Evolutionary conservation across 139 green algal genomes (phyloP), one percentile per base, ranked within the genome.

Genomic region (Micractinium sp.): DNA sequence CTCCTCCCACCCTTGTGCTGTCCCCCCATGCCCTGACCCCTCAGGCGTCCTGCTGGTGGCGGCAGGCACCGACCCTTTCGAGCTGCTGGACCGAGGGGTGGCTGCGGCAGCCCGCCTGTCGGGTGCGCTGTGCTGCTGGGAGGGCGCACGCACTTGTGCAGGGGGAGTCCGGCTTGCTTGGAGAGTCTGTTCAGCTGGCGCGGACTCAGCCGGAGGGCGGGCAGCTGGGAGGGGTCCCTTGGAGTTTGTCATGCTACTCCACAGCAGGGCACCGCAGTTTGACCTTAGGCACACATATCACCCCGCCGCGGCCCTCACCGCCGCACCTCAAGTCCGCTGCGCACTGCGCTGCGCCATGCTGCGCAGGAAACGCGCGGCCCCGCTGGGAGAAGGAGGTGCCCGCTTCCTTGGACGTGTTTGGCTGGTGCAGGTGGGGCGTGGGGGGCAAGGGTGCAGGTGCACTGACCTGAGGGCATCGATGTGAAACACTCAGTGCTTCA

Each of bases 371-470:
- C 9, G 94, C 94, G 2, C 86, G 79, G 22, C 93, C 94, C 0
- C 91, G 94, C 53, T 82, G 89, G 77, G 85, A 91, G 22, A 98
- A 98, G 92, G 31, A 74, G 33, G 85, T 95, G 56, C 97, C 97
- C 0, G 82, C 89, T 41, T 94, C 90, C 23, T 86, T 98, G 39
- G 96, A 99, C 84, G 90, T 93, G 53, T 99, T 99, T 94, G 97
- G 97, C 31, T 98, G 96, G 93, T 95, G 93, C 85, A 56, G 47
- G 47, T 56, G 9, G 47, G 47, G 47, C 7, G 47, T 9, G 47
- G 47, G 5, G 47, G 47, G 47, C 47, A 56, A n/a, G 47, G 47
- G 47, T 56, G 47, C 47, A 56, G 7, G 47, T n/a, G n/a, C n/a
- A n/a, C n/a, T n/a, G n/a, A n/a, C n/a, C n/a, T n/a, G n/a, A n/a